phyloP scores from a whole-genome alignment of 495 filamentous ascomycete genomes.

The Penicillium cataractarum region DNA sequence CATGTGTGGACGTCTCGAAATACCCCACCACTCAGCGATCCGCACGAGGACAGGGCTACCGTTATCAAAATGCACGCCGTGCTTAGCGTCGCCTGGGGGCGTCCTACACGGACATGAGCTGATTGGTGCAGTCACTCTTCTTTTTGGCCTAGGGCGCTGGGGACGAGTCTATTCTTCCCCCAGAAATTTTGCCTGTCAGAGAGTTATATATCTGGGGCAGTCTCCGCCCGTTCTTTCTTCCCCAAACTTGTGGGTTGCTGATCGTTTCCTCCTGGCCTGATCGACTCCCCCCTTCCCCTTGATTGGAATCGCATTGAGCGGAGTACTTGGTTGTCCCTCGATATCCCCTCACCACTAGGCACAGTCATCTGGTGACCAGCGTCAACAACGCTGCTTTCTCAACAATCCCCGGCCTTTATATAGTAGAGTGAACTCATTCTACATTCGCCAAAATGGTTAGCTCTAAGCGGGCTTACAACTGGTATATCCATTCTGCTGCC shows the following conservation, averaged over 20 bases:
- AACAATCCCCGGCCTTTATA: neutral
- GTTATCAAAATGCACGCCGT: slow-evolving; percentile 26
- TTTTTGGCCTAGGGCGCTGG: slow-evolving; percentile 18
- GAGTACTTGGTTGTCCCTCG: neutral
- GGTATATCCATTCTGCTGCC: slow-evolving; percentile 23
- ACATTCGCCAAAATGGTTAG: slow-evolving; percentile 20
- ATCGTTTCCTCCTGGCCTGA: slow-evolving; percentile 4
- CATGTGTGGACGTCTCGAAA: slow-evolving; percentile 23
- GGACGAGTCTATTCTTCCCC: slow-evolving; percentile 4
- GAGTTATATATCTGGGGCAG: slow-evolving; percentile 27
- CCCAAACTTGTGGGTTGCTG: slow-evolving; percentile 8
- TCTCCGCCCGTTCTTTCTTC: slow-evolving; percentile 10
- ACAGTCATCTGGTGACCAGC: neutral
- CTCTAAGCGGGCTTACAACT: slow-evolving; percentile 45
- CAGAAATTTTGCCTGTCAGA: slow-evolving; percentile 4
- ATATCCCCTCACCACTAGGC: neutral
- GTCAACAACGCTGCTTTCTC: neutral
- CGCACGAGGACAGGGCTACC: slow-evolving; percentile 15
- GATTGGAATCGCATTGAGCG: neutral
- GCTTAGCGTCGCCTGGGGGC: slow-evolving; percentile 29
- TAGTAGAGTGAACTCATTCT: neutral
- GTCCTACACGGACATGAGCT: slow-evolving; percentile 14
- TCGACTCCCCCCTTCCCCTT: neutral
- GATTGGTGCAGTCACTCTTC: slow-evolving; percentile 19
- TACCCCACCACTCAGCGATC: slow-evolving; percentile 41